Evolutionary conservation across 164 flowering plant genomes (phyloP), one percentile per base, ranked within the genome.

Genomic region (Chimonanthus praecox): DNA sequence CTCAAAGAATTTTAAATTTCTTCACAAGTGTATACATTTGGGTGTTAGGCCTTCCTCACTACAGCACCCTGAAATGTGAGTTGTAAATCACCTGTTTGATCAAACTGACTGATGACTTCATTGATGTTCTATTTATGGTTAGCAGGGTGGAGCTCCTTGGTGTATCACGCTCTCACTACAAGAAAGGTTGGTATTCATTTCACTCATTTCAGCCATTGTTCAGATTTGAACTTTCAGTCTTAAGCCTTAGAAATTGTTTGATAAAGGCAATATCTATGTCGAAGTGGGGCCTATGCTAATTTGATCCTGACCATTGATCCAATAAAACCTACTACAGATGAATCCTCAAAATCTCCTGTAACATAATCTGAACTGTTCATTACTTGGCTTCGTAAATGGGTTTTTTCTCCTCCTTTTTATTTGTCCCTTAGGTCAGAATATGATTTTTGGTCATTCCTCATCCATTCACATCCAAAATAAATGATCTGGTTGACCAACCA

Each of bases 41-140:
- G 98, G 97, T 50, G 84, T 80, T 73, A 85, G 90, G 82, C 81
- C 94, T 68, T 90, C 99, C 58, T 88, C 92, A 50, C 87, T 96
- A 33, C 76, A 79, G 65, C 83, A 73, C 67, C 63, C 44, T 16
- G 90, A 90, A 69, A 82, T 94, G 99, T 96, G 75, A 88, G 98
- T 85, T 69, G 21, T 71, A 16, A 71, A 48, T 3, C 61, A 2
- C 64, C 66, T 58, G 65, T 64, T 58, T 77, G 69, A 18, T 74
- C n/a, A 62, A 60, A 13, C 50, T 46, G 47, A 49, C 58, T 49
- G 46, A 43, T 61, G 7, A 20, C 43, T 18, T 62, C 16, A 49
- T 47, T 71, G 63, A 73, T 43, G 49, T 16, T 10, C 58, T 21
- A 64, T 54, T 10, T 74, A 11, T 69, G 47, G 60, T 72, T 64